Evolutionary conservation across 352 stramenopile genomes (phyloP), one percentile per base, ranked within the genome.

Genomic region (Phytophthora podocarpi): DNA sequence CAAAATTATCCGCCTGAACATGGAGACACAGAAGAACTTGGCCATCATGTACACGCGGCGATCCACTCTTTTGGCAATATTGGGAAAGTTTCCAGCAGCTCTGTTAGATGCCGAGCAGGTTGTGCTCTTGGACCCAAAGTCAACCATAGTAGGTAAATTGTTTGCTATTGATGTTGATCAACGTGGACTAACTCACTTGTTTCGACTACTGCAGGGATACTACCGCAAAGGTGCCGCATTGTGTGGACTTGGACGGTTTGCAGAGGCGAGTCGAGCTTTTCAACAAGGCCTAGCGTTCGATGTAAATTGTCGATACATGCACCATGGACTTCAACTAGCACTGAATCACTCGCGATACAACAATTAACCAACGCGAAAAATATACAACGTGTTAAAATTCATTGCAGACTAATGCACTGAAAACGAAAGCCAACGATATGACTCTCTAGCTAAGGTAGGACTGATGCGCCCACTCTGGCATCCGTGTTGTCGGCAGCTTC

Each of bases 161-260:
- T 42, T 32, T 28, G 9, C 23, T 61, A n/a, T 18, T 7, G 13
- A 21, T 45, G 12, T 20, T 46, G 1, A 58, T 23, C 4, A 21
- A 16, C 15, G 20, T 42, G 5, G n/a, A 39, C 16, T 18, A 50
- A 21, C 50, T 50, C 2, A 37, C 11, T 30, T 28, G 16, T 30
- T 21, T 28, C 23, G 32, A 37, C n/a, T 16, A 13, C 20, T 54
- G 13, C 36, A 91, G 82, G 80, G 72, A 9, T 90, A 90, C 45
- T 92, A 81, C 49, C 83, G 83, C 15, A 87, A 85, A 45, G 80
- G 83, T 11, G 88, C 70, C 48, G 83, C 83, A 7, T 40, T 92
- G 9, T 90, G 70, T 35, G 78, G 68, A 2, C 55, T 90, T 26
- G 48, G 60, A 7, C 51, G 68, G 1, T 90, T 81, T 41, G 72